Base-by-base conservation (phyloP, 805 yeast genomes). In the Kazachstania psychrophila region DNA sequence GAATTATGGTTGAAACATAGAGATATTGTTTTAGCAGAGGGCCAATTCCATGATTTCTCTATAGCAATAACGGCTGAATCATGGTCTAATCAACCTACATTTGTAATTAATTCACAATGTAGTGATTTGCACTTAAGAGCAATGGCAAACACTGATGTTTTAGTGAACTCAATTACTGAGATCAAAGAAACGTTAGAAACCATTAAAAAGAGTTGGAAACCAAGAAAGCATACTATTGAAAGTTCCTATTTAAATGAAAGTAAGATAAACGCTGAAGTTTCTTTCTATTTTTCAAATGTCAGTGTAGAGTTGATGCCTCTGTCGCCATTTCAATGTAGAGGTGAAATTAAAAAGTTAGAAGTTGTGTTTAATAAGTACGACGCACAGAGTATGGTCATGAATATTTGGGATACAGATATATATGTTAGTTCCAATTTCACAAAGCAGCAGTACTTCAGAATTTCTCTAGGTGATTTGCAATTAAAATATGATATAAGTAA, bases 241-340 rank as follows among this genome's bases (percentile, higher is more conserved):
- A 22, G 34, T 14, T 15, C 33, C 6, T 30, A 30, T 20, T 25
- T 30, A 5, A 30, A 30, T 30, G 31, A 25, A 1, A 23, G 16
- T 7, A 30, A 36, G n/a, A 10, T 36, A 6, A 30, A 36, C 13
- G 36, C 31, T n/a, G 44, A 44, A 18, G 15, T 44, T 4, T 24
- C 41, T 1, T 45, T 44, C 20, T 40, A 28, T 26, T 39, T 52
- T 10, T 41, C 48, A 3, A 45, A 54, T 29, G 35, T 52, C 2
- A 52, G 53, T 40, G 31, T 54, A 2, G 59, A 54, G 33, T 10
- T 50, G 3, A 48, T 49, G 43, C 43, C 51, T 8, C 17, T 52
- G 3, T 43, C 54, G 4, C 59, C 59, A 5, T 42, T 54, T 25
- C 40, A 37, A 27, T 30, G 49, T 8, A 37, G 49, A 28, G 47